phyloP scores from a whole-genome alignment of 495 filamentous ascomycete species.

The Hyaloscypha bicolor region DNA sequence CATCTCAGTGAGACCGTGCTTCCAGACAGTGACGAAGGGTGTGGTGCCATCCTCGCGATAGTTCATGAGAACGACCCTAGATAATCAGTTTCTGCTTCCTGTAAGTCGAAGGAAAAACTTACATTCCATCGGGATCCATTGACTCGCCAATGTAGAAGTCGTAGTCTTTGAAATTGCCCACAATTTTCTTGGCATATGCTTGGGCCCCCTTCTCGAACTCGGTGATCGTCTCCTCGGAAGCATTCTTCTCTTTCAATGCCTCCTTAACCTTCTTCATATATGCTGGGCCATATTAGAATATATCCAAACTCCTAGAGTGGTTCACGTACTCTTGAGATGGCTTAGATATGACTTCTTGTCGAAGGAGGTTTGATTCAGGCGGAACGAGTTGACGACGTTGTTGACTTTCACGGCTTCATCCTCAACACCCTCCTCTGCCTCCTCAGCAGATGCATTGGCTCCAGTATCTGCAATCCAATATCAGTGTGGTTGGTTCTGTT shows the following conservation, averaged over 20 bases:
- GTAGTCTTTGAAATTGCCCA: conserved; percentile 87
- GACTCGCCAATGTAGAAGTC: conserved; percentile 91
- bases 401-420: conserved; percentile 78
- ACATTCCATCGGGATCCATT: conserved; percentile 94
- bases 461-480: conserved; percentile 66
- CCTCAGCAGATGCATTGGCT: conserved; percentile 97
- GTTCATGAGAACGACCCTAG: conserved; percentile 89
- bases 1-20: conserved; percentile 85
- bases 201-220: conserved; percentile 75
- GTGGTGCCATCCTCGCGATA: conserved; percentile 96
- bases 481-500: conserved; percentile 16
- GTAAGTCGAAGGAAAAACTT: conserved; percentile 33
- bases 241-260: conserved; percentile 62
- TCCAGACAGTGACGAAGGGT: conserved; percentile 90
- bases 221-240: conserved; percentile 64
- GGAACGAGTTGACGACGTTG: conserved; percentile 93
- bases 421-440: conserved; percentile 70
- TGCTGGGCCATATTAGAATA: conserved; percentile 43
- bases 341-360: conserved; percentile 82
- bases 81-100: conserved; percentile 16
- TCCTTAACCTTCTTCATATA: conserved; percentile 90
- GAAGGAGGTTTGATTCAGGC: conserved; percentile 71
- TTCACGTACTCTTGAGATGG: conserved; percentile 76
- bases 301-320: not conserved
- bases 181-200: conserved; percentile 74